Evolutionary conservation across 129 eudicot species (phyloP).

Genomic region (Ambrosia artemisiifolia): DNA sequence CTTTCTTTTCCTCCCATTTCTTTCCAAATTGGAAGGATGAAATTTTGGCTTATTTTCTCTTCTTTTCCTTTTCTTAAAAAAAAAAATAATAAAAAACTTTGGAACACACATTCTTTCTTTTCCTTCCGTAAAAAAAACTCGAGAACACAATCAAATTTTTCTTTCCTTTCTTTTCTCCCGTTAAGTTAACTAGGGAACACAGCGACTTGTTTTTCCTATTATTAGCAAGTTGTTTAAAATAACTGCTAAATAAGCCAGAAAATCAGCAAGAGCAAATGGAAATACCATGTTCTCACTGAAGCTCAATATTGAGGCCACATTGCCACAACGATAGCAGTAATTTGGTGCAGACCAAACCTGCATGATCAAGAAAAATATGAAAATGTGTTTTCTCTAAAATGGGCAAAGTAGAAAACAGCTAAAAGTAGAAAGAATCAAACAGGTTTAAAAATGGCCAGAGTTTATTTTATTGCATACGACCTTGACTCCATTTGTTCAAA

Average conservation of each 20-base stretch:
- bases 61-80: too few relatives aligned
- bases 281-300: conserved; percentile 94
- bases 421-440: neutral
- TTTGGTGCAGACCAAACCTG: conserved; percentile 99
- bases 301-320: conserved; percentile 95
- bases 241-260: neutral
- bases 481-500: neutral
- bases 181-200: too few relatives aligned
- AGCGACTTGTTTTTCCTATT: neutral
- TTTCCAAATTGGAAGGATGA: too few relatives aligned
- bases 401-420: neutral
- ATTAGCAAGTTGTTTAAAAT: neutral
- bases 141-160: too few relatives aligned
- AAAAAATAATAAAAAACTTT: too few relatives aligned
- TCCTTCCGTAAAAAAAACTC: too few relatives aligned
- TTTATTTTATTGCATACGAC: neutral
- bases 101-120: too few relatives aligned
- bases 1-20: too few relatives aligned
- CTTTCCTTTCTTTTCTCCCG: too few relatives aligned
- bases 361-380: conserved; percentile 13
- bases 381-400: neutral
- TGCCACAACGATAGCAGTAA: conserved; percentile 98
- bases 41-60: too few relatives aligned
- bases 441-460: neutral
- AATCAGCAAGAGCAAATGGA: conserved; percentile 2